Percentiles rank a stretch among this genome's conserved stretches.
phyloP scores from a whole-genome alignment of 106 monocot species.

The Posidonia australis region DNA sequence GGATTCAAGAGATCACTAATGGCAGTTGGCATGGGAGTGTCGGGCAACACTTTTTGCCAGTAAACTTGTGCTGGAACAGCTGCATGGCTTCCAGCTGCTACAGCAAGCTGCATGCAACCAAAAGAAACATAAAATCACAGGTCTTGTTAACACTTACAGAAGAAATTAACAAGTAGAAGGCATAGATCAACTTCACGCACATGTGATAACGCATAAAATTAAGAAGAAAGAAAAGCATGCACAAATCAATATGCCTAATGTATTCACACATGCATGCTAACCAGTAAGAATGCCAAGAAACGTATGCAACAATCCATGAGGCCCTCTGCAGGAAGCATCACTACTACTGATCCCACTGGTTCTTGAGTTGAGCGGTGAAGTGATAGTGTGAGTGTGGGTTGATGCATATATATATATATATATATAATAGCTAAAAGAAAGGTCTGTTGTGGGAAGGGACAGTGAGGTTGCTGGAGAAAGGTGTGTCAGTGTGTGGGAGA shows the following conservation, averaged over 20 bases:
- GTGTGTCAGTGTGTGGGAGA: no score
- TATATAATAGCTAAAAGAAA: no score
- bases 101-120: conserved; percentile 19
- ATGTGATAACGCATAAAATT: no score
- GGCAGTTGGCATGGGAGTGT: conserved; percentile 17
- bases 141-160: neutral
- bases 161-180: no score
- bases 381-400: no score
- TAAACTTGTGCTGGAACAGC: conserved; percentile 10
- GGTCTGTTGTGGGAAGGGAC: neutral
- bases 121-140: neutral
- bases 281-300: neutral
- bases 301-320: neutral
- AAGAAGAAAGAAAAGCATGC: neutral
- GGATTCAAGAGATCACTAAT: conserved; percentile 8
- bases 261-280: neutral
- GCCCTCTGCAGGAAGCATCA: no score
- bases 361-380: no score
- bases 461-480: neutral
- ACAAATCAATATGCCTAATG: neutral
- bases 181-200: no score
- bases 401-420: no score
- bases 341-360: no score
- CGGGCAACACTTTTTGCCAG: conserved; percentile 26
- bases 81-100: conserved; percentile 11